These are phyloP conservation scores for Periconia sp. DNA, from an alignment of 2,329 filamentous ascomycete species.

Conservation along the genomic window DNA sequence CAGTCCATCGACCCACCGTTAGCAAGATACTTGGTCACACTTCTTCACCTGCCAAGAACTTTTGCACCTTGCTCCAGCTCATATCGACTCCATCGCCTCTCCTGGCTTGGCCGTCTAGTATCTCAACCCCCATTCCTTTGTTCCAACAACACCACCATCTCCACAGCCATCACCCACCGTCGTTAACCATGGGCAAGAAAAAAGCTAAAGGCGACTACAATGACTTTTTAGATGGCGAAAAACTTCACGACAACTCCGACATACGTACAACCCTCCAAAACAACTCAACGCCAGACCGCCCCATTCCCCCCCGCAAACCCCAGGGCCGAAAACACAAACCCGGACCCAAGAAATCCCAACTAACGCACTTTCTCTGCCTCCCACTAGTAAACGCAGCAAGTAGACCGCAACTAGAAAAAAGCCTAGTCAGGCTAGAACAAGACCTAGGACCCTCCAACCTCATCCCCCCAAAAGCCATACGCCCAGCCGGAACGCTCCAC, in stretches of 20 bases:
- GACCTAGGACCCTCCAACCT: slow-evolving; percentile 53
- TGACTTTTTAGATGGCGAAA: slow-evolving; percentile 43
- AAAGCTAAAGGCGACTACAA: slow-evolving; percentile 37
- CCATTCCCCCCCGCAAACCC: slow-evolving; percentile 19
- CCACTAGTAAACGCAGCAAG: slow-evolving; percentile 70
- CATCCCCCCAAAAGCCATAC: slow-evolving; percentile 70
- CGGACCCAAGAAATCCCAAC: slow-evolving; percentile 49
- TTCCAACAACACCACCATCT: background rate
- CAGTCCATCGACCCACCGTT: too few species aligned
- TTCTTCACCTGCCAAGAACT: too few species aligned
- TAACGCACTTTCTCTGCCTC: slow-evolving; percentile 79
- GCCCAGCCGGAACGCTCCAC: slow-evolving; percentile 82
- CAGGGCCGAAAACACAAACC: slow-evolving; percentile 18
- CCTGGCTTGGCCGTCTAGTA: too few species aligned
- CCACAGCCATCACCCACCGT: background rate
- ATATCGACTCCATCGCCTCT: too few species aligned
- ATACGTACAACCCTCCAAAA: slow-evolving; percentile 30
- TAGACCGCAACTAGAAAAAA: slow-evolving; percentile 68
- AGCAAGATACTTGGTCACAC: too few species aligned
- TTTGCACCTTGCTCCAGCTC: too few species aligned
- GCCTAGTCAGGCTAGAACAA: slow-evolving; percentile 66
- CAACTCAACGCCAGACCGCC: slow-evolving; percentile 8
- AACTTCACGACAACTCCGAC: slow-evolving; percentile 33
- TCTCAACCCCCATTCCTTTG: too few species aligned
- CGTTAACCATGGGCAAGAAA: slow-evolving; percentile 37